Evolutionary conservation across 1,139 yeast species (phyloP), one percentile per base, ranked within the genome.

Genomic region (Ogataea hybrid): DNA sequence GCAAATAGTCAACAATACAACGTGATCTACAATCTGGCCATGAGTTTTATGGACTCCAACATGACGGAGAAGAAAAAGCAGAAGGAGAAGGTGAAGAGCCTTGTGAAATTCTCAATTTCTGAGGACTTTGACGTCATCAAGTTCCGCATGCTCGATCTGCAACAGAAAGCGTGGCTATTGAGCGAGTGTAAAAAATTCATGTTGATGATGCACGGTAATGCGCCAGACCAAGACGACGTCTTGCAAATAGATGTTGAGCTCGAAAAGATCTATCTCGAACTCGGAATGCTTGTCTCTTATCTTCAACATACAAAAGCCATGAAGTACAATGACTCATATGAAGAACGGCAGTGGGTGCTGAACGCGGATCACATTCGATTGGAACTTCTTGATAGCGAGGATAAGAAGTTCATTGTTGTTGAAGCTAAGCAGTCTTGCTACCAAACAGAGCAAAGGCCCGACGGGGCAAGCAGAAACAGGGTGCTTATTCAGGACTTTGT

Each of bases 1-100:
- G 81, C 89, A 22, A 87, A 84, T 45, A 82, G 95, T 4, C 61
- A 62, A 18, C 96, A 89, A 57, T 90, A 87, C 61, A 70, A 74
- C 29, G 74, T 84, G 0, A 59, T 88, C 14, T 84, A 74, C 60
- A 77, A 79, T 36, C 74, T 86, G 33, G 73, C 75, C 5, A 75
- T 79, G 39, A 85, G 87, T 47, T 63, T 89, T 36, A 60, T 89
- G 41, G 67, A 84, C 12, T 80, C 79, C 52, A 90, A 84, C 50
- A 70, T 72, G 36, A 71, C 75, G 38, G 62, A 58, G 23, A 48
- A 47, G 17, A 80, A 78, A 54, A 73, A 73, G 39, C 58, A 80
- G 28, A 73, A 77, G 43, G 82, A 83, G 40, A 71, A 80, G 28
- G 68, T 89, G 34, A 81, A 85, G 43, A 81, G 80, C 51, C 68